Evolutionary conservation across 2,329 filamentous ascomycete genomes (phyloP).

Genomic region (Colletotrichum sp.): DNA sequence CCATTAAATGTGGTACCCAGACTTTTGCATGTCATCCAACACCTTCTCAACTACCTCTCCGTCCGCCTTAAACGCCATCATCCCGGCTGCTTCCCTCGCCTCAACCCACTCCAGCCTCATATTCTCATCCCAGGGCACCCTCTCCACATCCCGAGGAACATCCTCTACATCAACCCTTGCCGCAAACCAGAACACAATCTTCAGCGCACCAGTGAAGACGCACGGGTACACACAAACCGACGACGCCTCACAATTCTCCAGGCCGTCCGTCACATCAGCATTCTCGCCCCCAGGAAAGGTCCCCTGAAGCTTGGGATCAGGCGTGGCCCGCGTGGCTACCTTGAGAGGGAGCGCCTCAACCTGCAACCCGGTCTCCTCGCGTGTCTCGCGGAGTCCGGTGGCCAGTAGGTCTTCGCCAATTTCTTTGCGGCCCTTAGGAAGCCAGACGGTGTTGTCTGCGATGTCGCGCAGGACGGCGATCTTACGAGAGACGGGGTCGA

Average conservation of each 20-base stretch:
- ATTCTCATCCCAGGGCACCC: constrained; percentile 22
- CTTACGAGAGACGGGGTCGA: constrained; percentile 36
- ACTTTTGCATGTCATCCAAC: background rate
- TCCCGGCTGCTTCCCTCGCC: constrained; percentile 18
- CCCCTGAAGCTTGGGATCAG: background rate
- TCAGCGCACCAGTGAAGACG: constrained; percentile 35
- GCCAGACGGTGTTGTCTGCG: constrained; percentile 46
- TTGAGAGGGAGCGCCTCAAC: background rate
- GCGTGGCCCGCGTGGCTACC: background rate
- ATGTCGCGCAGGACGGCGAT: constrained; percentile 45
- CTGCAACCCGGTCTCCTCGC: constrained; percentile 48
- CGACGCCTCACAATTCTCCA: constrained; percentile 30
- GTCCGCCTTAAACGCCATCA: constrained; percentile 22
- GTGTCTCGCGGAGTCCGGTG: constrained; percentile 52
- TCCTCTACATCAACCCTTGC: constrained; percentile 33
- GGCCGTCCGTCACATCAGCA: background rate
- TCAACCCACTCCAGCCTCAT: constrained; percentile 25
- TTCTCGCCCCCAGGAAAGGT: background rate
- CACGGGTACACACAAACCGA: constrained; percentile 40
- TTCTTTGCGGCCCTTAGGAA: constrained; percentile 55
- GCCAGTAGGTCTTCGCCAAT: constrained; percentile 46
- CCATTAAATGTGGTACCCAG: background rate
- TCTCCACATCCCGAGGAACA: constrained; percentile 26
- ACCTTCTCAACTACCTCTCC: background rate
- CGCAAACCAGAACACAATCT: constrained; percentile 43